Conservation (phyloP, 495 filamentous ascomycete species). For the Podospora didyma region DNA sequence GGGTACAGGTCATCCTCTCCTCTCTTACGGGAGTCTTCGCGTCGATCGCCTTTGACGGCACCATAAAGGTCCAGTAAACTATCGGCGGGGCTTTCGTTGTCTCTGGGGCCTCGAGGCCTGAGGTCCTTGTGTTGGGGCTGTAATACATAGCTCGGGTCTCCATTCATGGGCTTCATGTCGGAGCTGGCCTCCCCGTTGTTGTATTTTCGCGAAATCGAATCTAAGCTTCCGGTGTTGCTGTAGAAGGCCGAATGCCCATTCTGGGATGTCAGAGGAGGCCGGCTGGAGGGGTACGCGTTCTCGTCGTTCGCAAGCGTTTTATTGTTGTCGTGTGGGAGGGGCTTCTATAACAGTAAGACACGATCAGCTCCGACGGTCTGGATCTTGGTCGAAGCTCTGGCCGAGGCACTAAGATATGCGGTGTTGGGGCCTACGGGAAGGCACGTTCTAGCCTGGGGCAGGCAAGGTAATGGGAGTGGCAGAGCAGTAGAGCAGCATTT, state of each 20-base stretch:
- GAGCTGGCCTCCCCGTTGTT: constrained; percentile 11
- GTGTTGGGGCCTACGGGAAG: too few relatives aligned
- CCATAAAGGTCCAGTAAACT: constrained; percentile 55
- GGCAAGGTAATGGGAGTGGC: background rate
- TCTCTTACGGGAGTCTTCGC: constrained; percentile 12
- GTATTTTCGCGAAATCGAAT: constrained; percentile 13
- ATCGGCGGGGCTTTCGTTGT: constrained; percentile 52
- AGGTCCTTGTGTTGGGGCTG: constrained; percentile 26
- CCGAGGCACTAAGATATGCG: too few relatives aligned
- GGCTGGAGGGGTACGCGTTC: constrained; percentile 11
- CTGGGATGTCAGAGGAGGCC: constrained; percentile 21
- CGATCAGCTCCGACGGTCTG: background rate
- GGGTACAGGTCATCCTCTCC: constrained; percentile 5
- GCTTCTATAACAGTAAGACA: constrained; percentile 13
- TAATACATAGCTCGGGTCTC: constrained; percentile 16
- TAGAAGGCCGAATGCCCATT: constrained; percentile 29
- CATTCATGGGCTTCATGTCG: constrained; percentile 15
- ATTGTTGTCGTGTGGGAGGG: constrained; percentile 11
- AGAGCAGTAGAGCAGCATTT: constrained; percentile 1
- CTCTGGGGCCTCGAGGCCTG: constrained; percentile 47
- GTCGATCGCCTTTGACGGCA: constrained; percentile 15
- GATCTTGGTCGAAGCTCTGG: too few relatives aligned
- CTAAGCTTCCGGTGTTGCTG: constrained; percentile 7
- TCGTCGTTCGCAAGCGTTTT: constrained; percentile 15
- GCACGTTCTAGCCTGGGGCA: too few relatives aligned